A percentile compares a stretch with the other conserved stretches of the same genome.
These are phyloP conservation scores for Talaromyces thailandensis DNA, from an alignment of 495 filamentous ascomycete species.

Conservation along the genomic window DNA sequence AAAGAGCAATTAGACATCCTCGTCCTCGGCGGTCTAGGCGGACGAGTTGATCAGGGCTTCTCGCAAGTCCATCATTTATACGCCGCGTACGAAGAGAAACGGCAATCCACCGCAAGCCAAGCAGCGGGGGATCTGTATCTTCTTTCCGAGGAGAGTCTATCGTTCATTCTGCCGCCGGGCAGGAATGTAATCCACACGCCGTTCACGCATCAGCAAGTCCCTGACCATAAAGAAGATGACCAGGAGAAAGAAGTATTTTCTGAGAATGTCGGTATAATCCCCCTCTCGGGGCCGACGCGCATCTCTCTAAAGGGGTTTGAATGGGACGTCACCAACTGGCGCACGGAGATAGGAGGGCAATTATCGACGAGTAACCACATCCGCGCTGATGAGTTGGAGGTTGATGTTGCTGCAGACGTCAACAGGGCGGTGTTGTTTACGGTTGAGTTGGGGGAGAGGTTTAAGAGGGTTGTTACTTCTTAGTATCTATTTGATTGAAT, in stretches of 20 bases:
- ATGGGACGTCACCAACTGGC: slow-evolving; percentile 81
- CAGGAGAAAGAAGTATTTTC: slow-evolving; percentile 29
- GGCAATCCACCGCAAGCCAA: not conserved
- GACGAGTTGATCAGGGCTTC: slow-evolving; percentile 85
- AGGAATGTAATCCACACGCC: slow-evolving; percentile 60
- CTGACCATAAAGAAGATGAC: slow-evolving; percentile 7
- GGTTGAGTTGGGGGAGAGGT: slow-evolving; percentile 52
- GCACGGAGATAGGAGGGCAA: slow-evolving; percentile 71
- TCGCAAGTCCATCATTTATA: slow-evolving; percentile 78
- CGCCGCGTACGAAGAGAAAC: slow-evolving; percentile 10
- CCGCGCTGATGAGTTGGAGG: slow-evolving; percentile 41
- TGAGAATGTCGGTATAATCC: slow-evolving; percentile 77
- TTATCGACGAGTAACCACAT: slow-evolving; percentile 94
- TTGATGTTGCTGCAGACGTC: slow-evolving; percentile 46
- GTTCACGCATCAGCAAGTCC: slow-evolving; percentile 19
- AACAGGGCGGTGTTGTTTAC: slow-evolving; percentile 74
- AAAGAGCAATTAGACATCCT: slow-evolving; percentile 40
- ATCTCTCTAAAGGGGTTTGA: slow-evolving; percentile 75
- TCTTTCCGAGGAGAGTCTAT: slow-evolving; percentile 67
- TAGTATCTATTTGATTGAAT: not conserved
- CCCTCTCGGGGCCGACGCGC: slow-evolving; percentile 58
- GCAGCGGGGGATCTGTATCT: slow-evolving; percentile 49
- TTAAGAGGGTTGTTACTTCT: slow-evolving; percentile 19
- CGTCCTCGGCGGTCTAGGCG: slow-evolving; percentile 74
- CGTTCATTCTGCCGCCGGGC: slow-evolving; percentile 65